A percentile compares a stretch with the other conserved stretches of the same genome.
Conservation (phyloP, 2,329 filamentous ascomycete species). For the Coniochaeta sp. region DNA sequence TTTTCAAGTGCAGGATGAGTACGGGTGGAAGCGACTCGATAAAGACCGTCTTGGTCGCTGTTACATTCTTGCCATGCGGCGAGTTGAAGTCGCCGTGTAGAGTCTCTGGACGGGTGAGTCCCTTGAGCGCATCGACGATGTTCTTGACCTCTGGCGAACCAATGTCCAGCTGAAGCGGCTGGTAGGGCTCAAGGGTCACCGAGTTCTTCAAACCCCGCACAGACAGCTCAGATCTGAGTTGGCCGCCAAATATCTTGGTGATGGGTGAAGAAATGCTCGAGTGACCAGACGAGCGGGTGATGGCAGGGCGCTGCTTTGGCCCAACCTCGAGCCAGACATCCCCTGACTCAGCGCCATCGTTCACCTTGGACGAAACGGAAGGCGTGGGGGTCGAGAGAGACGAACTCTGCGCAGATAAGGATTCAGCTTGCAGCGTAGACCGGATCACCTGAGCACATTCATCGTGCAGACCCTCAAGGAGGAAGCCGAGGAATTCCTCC, state of each 20-base stretch:
- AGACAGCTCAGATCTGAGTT: conserved; percentile 80
- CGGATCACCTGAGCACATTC: conserved; percentile 78
- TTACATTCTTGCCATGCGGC: conserved; percentile 65
- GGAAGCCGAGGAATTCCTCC: conserved; percentile 90
- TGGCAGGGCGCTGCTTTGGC: conserved; percentile 76
- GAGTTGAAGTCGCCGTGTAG: conserved; percentile 81
- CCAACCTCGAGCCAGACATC: conserved; percentile 94
- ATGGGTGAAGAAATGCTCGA: conserved; percentile 70
- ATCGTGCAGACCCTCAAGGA: conserved; percentile 87
- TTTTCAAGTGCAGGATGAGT: conserved; percentile 90
- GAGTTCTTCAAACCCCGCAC: conserved; percentile 84
- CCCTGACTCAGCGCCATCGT: conserved; percentile 23
- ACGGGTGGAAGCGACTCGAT: conserved; percentile 89
- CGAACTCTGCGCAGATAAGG: conserved; percentile 26
- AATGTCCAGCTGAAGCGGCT: conserved; percentile 91
- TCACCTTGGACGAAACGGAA: conserved; percentile 16
- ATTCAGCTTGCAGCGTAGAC: conserved; percentile 27
- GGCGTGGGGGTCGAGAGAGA: conserved; percentile 33
- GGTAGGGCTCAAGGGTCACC: conserved; percentile 87
- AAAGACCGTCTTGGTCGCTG: conserved; percentile 87
- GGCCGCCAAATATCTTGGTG: conserved; percentile 90
- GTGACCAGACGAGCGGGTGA: conserved; percentile 78
- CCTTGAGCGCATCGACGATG: conserved; percentile 84
- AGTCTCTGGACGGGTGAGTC: conserved; percentile 74
- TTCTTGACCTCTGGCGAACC: conserved; percentile 79